Percentiles rank a stretch among this genome's conserved stretches.
phyloP scores from a whole-genome alignment of 495 filamentous ascomycete species.

The Penicillium goetzii region DNA sequence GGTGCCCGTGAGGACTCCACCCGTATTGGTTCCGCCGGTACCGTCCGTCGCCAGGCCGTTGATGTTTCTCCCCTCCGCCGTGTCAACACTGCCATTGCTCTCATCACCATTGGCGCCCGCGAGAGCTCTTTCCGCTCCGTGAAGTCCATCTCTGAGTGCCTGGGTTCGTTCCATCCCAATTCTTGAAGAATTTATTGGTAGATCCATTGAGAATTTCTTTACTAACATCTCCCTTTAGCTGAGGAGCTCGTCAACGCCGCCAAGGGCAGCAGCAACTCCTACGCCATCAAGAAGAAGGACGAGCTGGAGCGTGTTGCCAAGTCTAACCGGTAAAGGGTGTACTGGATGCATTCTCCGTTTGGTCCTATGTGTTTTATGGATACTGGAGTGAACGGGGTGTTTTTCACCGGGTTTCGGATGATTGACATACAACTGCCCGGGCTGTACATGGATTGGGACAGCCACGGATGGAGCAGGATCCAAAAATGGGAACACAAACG shows the following conservation, averaged over 20 bases:
- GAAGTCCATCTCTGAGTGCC: slow-evolving; percentile 92
- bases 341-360: slow-evolving; percentile 54
- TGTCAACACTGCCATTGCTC: slow-evolving; percentile 96
- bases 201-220: background rate
- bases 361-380: slow-evolving; percentile 46
- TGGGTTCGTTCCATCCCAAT: background rate
- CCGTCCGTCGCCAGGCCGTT: slow-evolving; percentile 99
- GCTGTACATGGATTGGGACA: slow-evolving; percentile 52
- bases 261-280: slow-evolving; percentile 99
- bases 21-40: slow-evolving; percentile 98
- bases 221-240: slow-evolving; percentile 46
- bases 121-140: slow-evolving; percentile 98
- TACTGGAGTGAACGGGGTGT: slow-evolving; percentile 55
- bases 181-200: background rate
- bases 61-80: slow-evolving; percentile 99
- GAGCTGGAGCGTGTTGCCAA: slow-evolving; percentile 99
- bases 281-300: slow-evolving; percentile 99
- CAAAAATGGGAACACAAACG: slow-evolving; percentile 46
- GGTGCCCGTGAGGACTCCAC: slow-evolving; percentile 99
- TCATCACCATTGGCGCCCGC: slow-evolving; percentile 93
- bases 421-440: slow-evolving; percentile 51
- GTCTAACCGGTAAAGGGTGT: slow-evolving; percentile 88
- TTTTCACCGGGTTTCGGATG: slow-evolving; percentile 51
- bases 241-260: slow-evolving; percentile 99
- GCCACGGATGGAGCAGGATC: slow-evolving; percentile 46